phyloP scores from a whole-genome alignment of 768 basidiomycete genomes.

The Auricularia cornea region DNA sequence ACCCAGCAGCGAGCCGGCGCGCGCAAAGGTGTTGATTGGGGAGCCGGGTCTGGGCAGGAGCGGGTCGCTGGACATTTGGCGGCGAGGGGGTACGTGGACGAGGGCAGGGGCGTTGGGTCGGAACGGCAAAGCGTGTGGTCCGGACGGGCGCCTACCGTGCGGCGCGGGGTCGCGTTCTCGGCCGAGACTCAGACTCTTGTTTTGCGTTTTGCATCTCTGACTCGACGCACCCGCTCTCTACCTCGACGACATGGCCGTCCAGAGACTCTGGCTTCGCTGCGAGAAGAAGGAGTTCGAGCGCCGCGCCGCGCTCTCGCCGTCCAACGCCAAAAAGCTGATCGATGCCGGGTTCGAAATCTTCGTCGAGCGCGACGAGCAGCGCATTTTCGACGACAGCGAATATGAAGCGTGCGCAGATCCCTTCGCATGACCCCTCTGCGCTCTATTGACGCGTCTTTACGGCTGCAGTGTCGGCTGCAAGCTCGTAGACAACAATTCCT shows the following conservation, averaged over 20 bases:
- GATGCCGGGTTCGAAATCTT: slow-evolving; percentile 83
- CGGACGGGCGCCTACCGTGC: not conserved
- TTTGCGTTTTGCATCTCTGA: not conserved
- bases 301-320: slow-evolving; percentile 87
- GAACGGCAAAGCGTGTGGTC: not conserved
- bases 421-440: not conserved
- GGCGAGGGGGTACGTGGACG: not conserved
- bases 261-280: slow-evolving; percentile 83
- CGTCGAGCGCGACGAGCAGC: slow-evolving; percentile 88
- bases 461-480: slow-evolving; percentile 73
- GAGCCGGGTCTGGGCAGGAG: not conserved
- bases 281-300: slow-evolving; percentile 95
- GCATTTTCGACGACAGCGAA: slow-evolving; percentile 90
- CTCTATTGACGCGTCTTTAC: not conserved
- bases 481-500: slow-evolving; percentile 79
- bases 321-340: slow-evolving; percentile 80
- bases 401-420: slow-evolving; percentile 63
- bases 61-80: not conserved
- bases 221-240: not conserved
- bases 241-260: not conserved
- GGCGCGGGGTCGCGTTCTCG: not conserved
- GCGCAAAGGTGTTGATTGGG: not conserved
- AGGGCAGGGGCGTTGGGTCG: not conserved
- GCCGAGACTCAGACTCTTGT: not conserved
- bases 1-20: not conserved